Percentiles rank a stretch among this genome's conserved stretches.
Conservation (phyloP, 2,329 filamentous ascomycete genomes). For the Mycosphaerelloides madeirae region DNA sequence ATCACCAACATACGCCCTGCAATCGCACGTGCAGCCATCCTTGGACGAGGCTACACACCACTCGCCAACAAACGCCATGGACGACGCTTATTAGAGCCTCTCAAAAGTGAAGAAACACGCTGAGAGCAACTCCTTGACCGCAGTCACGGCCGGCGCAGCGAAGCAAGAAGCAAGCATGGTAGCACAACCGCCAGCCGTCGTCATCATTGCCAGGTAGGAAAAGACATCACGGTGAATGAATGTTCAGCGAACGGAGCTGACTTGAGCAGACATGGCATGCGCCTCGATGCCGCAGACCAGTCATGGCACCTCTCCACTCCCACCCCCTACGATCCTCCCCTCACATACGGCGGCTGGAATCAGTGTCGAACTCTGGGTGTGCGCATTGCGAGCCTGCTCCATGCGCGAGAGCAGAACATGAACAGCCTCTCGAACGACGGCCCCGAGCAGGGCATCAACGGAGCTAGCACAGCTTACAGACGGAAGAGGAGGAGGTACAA, state of each 20-base stretch:
- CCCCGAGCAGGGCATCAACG: constrained; percentile 12
- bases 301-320: constrained; percentile 91
- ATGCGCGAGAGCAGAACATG: constrained; percentile 46
- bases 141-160: neutral
- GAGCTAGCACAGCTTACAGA: constrained; percentile 5
- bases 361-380: constrained; percentile 78
- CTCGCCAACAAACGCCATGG: neutral
- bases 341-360: constrained; percentile 91
- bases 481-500: constrained; percentile 56
- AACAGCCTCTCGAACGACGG: constrained; percentile 24
- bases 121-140: neutral
- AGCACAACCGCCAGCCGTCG: constrained; percentile 43
- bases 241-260: constrained; percentile 1
- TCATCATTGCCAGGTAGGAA: constrained; percentile 47
- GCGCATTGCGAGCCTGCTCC: constrained; percentile 71
- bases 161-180: neutral
- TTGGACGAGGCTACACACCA: neutral
- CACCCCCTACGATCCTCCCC: constrained; percentile 88
- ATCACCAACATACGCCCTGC: neutral
- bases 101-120: neutral
- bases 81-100: neutral
- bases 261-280: constrained; percentile 70
- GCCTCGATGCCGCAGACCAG: constrained; percentile 90
- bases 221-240: constrained; percentile 2
- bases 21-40: neutral